Evolutionary conservation across 768 basidiomycete species (phyloP), one percentile per base, ranked within the genome.

Genomic region (Wakefieldia striispora): DNA sequence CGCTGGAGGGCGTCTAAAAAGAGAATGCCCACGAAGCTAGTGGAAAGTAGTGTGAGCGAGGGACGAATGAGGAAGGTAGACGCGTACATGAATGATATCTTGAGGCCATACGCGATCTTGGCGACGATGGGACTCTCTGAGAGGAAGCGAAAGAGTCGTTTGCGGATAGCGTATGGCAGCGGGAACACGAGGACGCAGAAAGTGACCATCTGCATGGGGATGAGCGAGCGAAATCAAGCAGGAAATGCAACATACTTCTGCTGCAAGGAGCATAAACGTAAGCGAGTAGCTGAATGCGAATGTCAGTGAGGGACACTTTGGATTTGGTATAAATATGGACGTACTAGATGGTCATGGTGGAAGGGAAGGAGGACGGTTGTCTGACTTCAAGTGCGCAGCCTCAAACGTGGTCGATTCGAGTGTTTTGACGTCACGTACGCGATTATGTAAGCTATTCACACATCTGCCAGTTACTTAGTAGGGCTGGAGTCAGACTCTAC

Each of bases 1-100:
- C 95, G 83, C 69, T 97, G 94, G 29, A 97, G 74, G 24, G 95
- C 93, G 59, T 98, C 95, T 13, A 84, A 76, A 64, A 97, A 97
- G 39, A 98, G 77, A 3, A 97, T 79, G 1, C 74, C 89, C 2
- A 97, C 83, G 61, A 95, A 94, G 54, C 89, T 86, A 45, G 1
- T n/a, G 6, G 8, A 46, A 14, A 27, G 40, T 31, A 39, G 20
- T 16, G n/a, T 50, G 34, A 50, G 41, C n/a, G 20, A 29, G 27
- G n/a, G 27, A 35, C 10, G 26, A 55, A 16, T 5, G 27, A 17
- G 36, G 3, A 0, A 12, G 16, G n/a, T 35, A n/a, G 20, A 24
- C 43, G 69, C 81, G 39, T 49, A 90, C 89, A 97, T 94, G 76
- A 95, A 97, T 9, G 91, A 86, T 52, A 97, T 95, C 68, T 95